Evolutionary conservation across 352 stramenopile genomes (phyloP), one percentile per base, ranked within the genome.

Genomic region (Phytophthora boehmeriae): DNA sequence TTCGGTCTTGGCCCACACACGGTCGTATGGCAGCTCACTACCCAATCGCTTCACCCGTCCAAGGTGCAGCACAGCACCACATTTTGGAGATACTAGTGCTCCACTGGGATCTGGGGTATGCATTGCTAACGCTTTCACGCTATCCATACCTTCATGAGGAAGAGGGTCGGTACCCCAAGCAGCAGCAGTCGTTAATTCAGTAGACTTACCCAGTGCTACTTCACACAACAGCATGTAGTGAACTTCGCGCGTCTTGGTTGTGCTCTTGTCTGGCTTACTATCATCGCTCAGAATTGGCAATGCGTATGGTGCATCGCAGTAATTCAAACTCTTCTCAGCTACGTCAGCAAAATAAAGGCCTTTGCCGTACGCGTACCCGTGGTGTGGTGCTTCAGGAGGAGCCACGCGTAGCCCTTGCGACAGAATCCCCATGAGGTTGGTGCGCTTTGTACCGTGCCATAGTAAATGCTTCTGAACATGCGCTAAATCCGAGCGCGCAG

Each of bases 321-420:
- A 94, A 42, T 79, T 71, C 13, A 94, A 56, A 45, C 85, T 94
- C 67, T 94, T 94, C n/a, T 74, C 59, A 1, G 83, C 60, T 16
- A 88, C 72, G 48, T 97, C 87, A 1, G 89, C 86, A 47, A 95
- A 96, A 50, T 97, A 97, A 25, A 97, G 28, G 0, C 89, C 89
- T 42, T 95, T 96, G 43, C 88, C 89, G 45, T 93, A 96, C 32
- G 80, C 71, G 61, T 91, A 93, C 1, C 89, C 89, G 20, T 89
- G 82, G 25, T 83, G 73, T n/a, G 86, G 86, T 17, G 86, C 88
- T 52, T 97, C 89, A 0, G 88, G 83, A 5, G 89, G 89, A 19
- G 89, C 89, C 13, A 97, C 92, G n/a, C 86, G 83, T 6, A 97
- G 69, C 1, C 89, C 89, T 23, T 94, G 84, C 0, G 79, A 89